Percentiles rank a stretch among this genome's conserved stretches.
These are phyloP conservation scores for Papiliotrema laurentii DNA, from an alignment of 1,284 basidiomycete genomes.

Conservation along the genomic window DNA sequence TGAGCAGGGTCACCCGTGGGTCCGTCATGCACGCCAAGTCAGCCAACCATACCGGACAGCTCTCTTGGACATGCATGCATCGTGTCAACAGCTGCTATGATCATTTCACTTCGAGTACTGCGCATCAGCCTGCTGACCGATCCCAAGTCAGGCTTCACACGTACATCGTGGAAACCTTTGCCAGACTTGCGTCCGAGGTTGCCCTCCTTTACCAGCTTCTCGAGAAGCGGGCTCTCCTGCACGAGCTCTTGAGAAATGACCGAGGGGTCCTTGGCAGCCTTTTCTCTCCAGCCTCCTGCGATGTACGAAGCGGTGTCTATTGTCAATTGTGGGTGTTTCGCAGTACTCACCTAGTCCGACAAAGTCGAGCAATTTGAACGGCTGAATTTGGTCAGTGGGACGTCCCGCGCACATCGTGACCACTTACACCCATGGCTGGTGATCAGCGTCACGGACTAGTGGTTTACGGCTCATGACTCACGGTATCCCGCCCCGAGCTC, in stretches of 20 bases:
- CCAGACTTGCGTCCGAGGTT: conserved; percentile 56
- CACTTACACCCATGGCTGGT: conserved; percentile 46
- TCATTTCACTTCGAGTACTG: background rate
- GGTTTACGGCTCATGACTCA: conserved; percentile 20
- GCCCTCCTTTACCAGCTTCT: conserved; percentile 53
- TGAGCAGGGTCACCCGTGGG: background rate
- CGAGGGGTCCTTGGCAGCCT: conserved; percentile 41
- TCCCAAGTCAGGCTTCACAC: conserved; percentile 7
- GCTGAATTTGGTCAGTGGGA: conserved; percentile 40
- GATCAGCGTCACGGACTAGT: conserved; percentile 5
- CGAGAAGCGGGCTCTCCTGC: conserved; percentile 49
- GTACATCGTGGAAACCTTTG: conserved; percentile 46
- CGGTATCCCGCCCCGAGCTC: conserved; percentile 56
- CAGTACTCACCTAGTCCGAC: conserved; percentile 52
- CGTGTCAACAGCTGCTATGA: conserved; percentile 5
- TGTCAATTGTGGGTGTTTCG: conserved; percentile 2
- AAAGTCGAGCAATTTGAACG: conserved; percentile 56
- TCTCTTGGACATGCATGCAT: background rate
- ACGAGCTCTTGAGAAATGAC: conserved; percentile 52
- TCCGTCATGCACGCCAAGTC: too few species aligned
- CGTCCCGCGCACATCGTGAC: background rate
- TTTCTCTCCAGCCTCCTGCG: conserved; percentile 54
- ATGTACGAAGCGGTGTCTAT: conserved; percentile 52
- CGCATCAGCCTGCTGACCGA: conserved; percentile 1
- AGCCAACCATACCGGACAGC: too few species aligned